phyloP scores from a whole-genome alignment of 768 basidiomycete species.

The Dioszegia hungarica region DNA sequence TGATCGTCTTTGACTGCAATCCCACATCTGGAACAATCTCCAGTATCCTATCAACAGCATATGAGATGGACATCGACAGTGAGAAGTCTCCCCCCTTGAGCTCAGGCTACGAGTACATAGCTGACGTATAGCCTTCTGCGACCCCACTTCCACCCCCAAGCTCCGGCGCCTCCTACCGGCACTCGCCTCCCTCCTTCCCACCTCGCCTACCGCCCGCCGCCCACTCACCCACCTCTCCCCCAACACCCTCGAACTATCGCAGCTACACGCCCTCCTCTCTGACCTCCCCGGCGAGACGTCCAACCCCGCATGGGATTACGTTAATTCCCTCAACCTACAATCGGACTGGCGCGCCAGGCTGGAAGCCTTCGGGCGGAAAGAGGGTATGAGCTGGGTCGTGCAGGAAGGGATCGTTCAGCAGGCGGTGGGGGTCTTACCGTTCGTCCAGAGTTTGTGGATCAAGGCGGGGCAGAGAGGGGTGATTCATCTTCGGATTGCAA shows the following conservation, averaged over 20 bases:
- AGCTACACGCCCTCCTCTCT: conserved; percentile 43
- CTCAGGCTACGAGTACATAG: neutral
- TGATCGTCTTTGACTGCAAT: conserved; percentile 49
- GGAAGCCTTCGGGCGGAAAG: conserved; percentile 56
- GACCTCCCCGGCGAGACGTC: conserved; percentile 55
- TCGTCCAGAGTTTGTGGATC: conserved; percentile 75
- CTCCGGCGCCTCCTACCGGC: conserved; percentile 66
- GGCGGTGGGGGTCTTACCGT: conserved; percentile 75
- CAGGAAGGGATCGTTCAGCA: conserved; percentile 56
- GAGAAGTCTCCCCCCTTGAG: conserved; percentile 23
- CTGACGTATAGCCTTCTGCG: conserved; percentile 65
- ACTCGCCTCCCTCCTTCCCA: conserved; percentile 19
- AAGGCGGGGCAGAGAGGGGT: conserved; percentile 67
- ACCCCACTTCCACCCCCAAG: conserved; percentile 89
- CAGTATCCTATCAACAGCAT: conserved; percentile 57
- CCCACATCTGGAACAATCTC: conserved; percentile 53
- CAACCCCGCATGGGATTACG: conserved; percentile 60
- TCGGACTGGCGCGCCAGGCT: conserved; percentile 64
- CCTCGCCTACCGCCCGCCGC: conserved; percentile 3
- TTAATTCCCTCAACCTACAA: conserved; percentile 65
- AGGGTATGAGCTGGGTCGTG: conserved; percentile 2
- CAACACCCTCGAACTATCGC: conserved; percentile 70
- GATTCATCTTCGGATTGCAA: conserved; percentile 22
- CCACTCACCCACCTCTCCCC: conserved; percentile 72
- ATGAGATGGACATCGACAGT: conserved; percentile 57